phyloP scores from a whole-genome alignment of 2,329 filamentous ascomycete species.

The Aspergillus novofumigatus region DNA sequence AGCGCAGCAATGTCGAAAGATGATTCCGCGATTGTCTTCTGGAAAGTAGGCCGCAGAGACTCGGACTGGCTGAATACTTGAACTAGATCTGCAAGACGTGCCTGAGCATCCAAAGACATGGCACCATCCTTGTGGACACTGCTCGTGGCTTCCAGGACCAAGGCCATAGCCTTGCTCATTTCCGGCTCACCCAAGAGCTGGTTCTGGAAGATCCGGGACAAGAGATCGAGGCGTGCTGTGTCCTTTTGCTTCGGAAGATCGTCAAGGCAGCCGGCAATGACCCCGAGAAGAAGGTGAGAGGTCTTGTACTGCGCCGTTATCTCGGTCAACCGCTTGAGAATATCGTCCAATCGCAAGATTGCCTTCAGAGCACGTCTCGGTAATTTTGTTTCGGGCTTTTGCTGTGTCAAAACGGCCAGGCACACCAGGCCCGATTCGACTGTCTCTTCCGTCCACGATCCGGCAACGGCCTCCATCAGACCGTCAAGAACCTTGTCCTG shows the following conservation, averaged over 20 bases:
- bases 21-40: slow-evolving; percentile 61
- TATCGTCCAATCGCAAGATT: slow-evolving; percentile 32
- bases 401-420: slow-evolving; percentile 75
- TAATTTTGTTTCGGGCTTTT: slow-evolving; percentile 66
- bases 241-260: slow-evolving; percentile 32
- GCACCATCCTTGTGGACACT: slow-evolving; percentile 45
- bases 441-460: slow-evolving; percentile 72
- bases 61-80: slow-evolving; percentile 61
- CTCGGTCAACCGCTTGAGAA: slow-evolving; percentile 30
- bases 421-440: slow-evolving; percentile 71
- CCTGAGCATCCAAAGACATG: slow-evolving; percentile 49
- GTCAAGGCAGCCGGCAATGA: slow-evolving; percentile 32
- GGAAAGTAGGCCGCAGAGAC: slow-evolving; percentile 59
- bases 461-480: slow-evolving; percentile 83
- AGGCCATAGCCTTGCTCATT: slow-evolving; percentile 26
- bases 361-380: slow-evolving; percentile 64
- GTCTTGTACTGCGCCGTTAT: slow-evolving; percentile 31
- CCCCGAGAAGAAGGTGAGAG: slow-evolving; percentile 33
- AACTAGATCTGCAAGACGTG: slow-evolving; percentile 62
- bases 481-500: slow-evolving; percentile 76
- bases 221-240: slow-evolving; percentile 43
- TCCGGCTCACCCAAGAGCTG: slow-evolving; percentile 29
- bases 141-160: slow-evolving; percentile 32
- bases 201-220: slow-evolving; percentile 35
- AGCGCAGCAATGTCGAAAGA: slow-evolving; percentile 70